Evolutionary conservation across 1,139 yeast genomes (phyloP).

Genomic region (Lodderomyces orthopsilosis): DNA sequence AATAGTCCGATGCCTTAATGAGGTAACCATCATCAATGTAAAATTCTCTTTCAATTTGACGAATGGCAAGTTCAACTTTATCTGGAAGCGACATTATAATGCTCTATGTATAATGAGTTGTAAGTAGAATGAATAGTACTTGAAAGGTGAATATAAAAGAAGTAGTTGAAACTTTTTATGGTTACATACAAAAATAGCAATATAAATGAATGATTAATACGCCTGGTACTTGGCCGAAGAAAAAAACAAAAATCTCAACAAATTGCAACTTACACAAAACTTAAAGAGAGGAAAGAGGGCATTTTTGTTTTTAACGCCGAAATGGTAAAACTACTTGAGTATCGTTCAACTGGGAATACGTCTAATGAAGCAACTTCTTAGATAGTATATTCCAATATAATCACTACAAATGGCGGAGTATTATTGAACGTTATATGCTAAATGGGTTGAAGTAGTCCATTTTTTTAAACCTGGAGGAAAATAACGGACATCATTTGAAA

Average conservation of each 20-base stretch:
- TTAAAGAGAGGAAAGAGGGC: too few species aligned
- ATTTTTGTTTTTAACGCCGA: not conserved
- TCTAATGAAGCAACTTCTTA: too few species aligned
- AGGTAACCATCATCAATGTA: slow-evolving; percentile 51
- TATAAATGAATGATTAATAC: not conserved
- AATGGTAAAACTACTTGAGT: too few species aligned
- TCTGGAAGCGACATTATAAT: slow-evolving; percentile 13
- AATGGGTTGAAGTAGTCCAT: not conserved
- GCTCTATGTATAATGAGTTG: not conserved
- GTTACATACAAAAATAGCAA: not conserved
- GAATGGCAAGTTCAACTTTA: slow-evolving; percentile 33
- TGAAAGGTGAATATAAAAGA: not conserved
- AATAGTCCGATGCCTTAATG: slow-evolving; percentile 58
- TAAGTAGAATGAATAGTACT: not conserved
- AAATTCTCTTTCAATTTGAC: slow-evolving; percentile 55
- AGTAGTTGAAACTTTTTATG: not conserved
- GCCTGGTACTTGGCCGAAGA: not conserved
- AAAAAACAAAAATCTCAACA: not conserved
- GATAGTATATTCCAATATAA: too few species aligned
- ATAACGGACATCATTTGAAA: too few species aligned
- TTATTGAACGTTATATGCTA: too few species aligned
- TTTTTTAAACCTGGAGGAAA: too few species aligned
- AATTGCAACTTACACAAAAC: not conserved
- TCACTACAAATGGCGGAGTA: too few species aligned
- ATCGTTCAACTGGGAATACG: too few species aligned